Conservation (phyloP, 805 yeast species). For the Crinitomyces ghanaensis region DNA sequence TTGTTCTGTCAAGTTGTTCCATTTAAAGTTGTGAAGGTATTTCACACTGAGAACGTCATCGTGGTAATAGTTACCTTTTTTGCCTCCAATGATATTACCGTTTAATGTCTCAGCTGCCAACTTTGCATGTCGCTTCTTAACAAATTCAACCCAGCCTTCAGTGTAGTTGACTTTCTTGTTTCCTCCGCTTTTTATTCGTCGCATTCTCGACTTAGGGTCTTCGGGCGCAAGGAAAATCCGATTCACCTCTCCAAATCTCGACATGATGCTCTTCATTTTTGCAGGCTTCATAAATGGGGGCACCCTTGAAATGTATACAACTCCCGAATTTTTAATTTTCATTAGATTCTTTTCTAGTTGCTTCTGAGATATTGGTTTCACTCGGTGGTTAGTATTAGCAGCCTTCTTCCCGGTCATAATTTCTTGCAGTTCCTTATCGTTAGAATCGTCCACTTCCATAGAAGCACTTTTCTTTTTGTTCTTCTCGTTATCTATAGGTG, state of each 20-base stretch:
- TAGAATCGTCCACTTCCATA: slow-evolving; percentile 5
- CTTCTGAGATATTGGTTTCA: slow-evolving; percentile 22
- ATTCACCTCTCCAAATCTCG: slow-evolving; percentile 80
- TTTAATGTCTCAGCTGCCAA: slow-evolving; percentile 76
- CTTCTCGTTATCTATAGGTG: too few relatives aligned
- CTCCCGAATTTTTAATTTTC: slow-evolving; percentile 68
- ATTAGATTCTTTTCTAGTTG: slow-evolving; percentile 28
- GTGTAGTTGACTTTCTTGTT: slow-evolving; percentile 77
- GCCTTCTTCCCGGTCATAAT: slow-evolving; percentile 3
- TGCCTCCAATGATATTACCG: slow-evolving; percentile 86
- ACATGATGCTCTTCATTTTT: slow-evolving; percentile 68
- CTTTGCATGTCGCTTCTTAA: slow-evolving; percentile 76
- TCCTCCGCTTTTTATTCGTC: slow-evolving; percentile 77
- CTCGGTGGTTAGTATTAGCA: slow-evolving; percentile 4
- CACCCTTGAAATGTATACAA: slow-evolving; percentile 77
- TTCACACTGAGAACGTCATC: slow-evolving; percentile 90
- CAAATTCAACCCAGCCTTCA: slow-evolving; percentile 96
- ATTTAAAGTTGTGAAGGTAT: slow-evolving; percentile 83
- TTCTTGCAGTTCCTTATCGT: background rate
- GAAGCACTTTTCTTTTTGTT: slow-evolving; percentile 1
- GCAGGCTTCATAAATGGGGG: slow-evolving; percentile 98
- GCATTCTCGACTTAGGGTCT: slow-evolving; percentile 48
- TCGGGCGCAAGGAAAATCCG: slow-evolving; percentile 83
- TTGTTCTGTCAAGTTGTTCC: slow-evolving; percentile 91
- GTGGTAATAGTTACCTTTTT: slow-evolving; percentile 78